phyloP scores from a whole-genome alignment of 371 early-diverging fungal genomes.

The Mucor circinelloides region DNA sequence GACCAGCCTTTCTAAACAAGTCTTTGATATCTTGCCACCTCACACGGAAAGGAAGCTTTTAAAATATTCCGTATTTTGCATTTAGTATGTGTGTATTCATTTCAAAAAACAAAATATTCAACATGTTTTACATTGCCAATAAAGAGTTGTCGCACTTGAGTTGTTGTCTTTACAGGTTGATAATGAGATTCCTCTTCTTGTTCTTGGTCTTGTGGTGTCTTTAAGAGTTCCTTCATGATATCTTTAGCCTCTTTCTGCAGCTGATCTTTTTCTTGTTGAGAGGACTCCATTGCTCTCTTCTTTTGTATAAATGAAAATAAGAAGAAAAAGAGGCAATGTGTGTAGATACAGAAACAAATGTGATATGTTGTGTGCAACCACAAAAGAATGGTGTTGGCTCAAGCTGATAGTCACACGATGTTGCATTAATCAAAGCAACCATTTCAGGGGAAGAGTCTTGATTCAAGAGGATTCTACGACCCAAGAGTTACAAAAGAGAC shows the following conservation, averaged over 20 bases:
- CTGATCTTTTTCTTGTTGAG: background rate
- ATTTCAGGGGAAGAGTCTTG: background rate
- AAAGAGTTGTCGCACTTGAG: slow-evolving; percentile 60
- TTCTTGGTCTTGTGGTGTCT: background rate
- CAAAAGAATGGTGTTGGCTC: background rate
- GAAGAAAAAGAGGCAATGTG: background rate
- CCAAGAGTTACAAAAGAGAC: background rate
- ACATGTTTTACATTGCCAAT: slow-evolving; percentile 63
- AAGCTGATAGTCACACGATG: background rate
- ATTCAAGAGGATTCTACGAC: background rate
- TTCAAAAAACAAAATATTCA: background rate
- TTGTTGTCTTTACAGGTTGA: slow-evolving; percentile 17
- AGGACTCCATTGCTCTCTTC: background rate
- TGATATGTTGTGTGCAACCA: background rate
- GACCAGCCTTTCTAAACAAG: slow-evolving; percentile 72
- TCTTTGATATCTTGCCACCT: slow-evolving; percentile 86
- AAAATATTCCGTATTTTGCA: background rate
- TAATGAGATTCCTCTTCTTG: background rate
- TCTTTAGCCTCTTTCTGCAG: background rate
- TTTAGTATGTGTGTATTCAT: background rate
- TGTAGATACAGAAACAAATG: background rate
- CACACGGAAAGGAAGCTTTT: slow-evolving; percentile 70
- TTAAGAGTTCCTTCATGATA: background rate
- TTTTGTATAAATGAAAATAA: background rate
- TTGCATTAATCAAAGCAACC: background rate